A percentile compares a stretch with the other conserved stretches of the same genome.
Evolutionary conservation across 208 protist species (phyloP).

Genomic region (Leishmania tropica): DNA sequence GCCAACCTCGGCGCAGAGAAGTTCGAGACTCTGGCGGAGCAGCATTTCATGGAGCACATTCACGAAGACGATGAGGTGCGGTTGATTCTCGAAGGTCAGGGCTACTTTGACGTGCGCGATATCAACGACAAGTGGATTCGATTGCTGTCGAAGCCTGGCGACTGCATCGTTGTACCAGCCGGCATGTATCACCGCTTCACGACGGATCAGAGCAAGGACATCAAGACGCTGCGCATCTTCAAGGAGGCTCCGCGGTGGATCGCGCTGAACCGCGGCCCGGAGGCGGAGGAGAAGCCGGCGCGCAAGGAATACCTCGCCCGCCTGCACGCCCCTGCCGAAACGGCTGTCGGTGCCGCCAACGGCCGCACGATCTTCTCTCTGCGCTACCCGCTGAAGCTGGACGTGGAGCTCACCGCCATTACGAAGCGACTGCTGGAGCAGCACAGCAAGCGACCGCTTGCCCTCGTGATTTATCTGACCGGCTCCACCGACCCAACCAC

Average conservation of each 20-base stretch:
- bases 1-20: constrained; percentile 33
- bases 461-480: constrained; percentile 62
- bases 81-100: constrained; percentile 63
- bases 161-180: constrained; percentile 68
- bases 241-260: constrained; percentile 77
- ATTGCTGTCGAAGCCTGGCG: constrained; percentile 55
- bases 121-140: constrained; percentile 73
- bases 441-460: constrained; percentile 20
- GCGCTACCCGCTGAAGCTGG: constrained; percentile 34
- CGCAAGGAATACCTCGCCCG: constrained; percentile 49
- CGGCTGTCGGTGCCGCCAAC: constrained; percentile 26
- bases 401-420: constrained; percentile 37
- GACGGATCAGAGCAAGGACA: constrained; percentile 45
- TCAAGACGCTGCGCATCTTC: constrained; percentile 82
- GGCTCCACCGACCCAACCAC: constrained; percentile 53
- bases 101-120: constrained; percentile 90
- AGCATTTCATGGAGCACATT: constrained; percentile 82
- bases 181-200: constrained; percentile 93
- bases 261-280: constrained; percentile 54
- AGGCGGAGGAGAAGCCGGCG: constrained; percentile 31
- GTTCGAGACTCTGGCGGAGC: constrained; percentile 50
- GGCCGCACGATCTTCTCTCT: constrained; percentile 34
- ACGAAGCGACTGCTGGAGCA: constrained; percentile 26
- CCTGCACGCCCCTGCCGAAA: constrained; percentile 26
- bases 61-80: constrained; percentile 93